Conservation (phyloP, 768 basidiomycete genomes). For the Phallus indusiatus region DNA sequence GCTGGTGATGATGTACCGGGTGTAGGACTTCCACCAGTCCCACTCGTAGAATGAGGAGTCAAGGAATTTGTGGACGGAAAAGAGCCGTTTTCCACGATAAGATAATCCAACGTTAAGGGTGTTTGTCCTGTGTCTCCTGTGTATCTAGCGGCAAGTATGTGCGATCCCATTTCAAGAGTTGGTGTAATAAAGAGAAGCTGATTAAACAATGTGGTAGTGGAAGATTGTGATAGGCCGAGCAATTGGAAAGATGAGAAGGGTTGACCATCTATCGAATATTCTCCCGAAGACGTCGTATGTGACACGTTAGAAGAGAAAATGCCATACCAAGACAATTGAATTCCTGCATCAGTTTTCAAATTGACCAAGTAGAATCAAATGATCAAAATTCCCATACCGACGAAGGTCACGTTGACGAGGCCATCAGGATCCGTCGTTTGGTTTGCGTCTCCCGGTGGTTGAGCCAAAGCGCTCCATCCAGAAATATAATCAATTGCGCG, state of each 20-base stretch:
- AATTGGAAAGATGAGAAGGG: background rate
- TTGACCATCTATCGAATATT: background rate
- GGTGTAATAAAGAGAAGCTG: background rate
- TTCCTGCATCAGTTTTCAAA: background rate
- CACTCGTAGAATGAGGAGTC: too few relatives aligned
- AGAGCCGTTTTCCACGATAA: background rate
- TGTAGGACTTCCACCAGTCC: background rate
- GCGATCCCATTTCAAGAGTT: background rate
- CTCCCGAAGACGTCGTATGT: background rate
- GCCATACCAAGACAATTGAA: background rate
- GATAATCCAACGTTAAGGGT: background rate
- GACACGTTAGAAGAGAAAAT: background rate
- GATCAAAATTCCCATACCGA: background rate
- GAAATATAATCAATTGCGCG: background rate
- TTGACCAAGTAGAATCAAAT: background rate
- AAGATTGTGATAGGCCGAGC: background rate
- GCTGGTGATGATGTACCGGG: background rate
- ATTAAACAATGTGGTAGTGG: background rate
- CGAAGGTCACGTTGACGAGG: background rate
- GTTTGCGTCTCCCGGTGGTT: background rate
- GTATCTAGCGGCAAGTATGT: background rate
- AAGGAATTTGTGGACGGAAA: background rate
- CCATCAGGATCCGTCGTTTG: background rate
- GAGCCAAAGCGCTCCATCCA: background rate
- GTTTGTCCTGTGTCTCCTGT: background rate